Percentiles rank a stretch among this genome's conserved stretches.
Evolutionary conservation across 164 flowering plant species (phyloP).

Genomic region (Piper longum): DNA sequence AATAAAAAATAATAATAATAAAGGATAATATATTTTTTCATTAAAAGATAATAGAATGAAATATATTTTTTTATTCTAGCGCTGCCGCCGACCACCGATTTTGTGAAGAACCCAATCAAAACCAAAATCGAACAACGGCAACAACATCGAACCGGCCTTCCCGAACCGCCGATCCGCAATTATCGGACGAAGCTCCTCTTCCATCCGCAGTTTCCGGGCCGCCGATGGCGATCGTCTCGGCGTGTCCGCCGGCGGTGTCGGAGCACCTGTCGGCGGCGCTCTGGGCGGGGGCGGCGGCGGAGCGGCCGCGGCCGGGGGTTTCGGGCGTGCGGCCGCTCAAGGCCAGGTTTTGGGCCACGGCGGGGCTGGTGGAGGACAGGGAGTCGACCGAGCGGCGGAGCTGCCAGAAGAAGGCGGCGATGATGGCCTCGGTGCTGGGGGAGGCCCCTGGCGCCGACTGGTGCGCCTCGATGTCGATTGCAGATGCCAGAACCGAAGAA

Average conservation of each 20-base stretch:
- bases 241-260: slow-evolving; percentile 9
- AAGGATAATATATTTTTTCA: too few relatives aligned
- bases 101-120: not conserved
- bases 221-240: slow-evolving; percentile 13
- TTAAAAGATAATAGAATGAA: not conserved
- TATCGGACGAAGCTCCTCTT: not conserved
- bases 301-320: slow-evolving; percentile 1
- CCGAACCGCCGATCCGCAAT: not conserved
- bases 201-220: not conserved
- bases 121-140: not conserved
- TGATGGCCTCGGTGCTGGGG: slow-evolving; percentile 2
- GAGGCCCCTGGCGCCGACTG: not conserved
- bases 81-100: not conserved
- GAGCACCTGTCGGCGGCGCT: slow-evolving; percentile 2
- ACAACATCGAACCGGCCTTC: too few relatives aligned
- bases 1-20: too few relatives aligned
- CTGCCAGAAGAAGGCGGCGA: slow-evolving; percentile 1
- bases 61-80: too few relatives aligned
- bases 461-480: slow-evolving; percentile 25
- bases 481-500: slow-evolving; percentile 31
- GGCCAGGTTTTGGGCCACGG: slow-evolving; percentile 19
- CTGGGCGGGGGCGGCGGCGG: slow-evolving; percentile 3
- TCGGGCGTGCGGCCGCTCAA: slow-evolving; percentile 1
- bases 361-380: slow-evolving; percentile 25
- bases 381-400: slow-evolving; percentile 8